Evolutionary conservation across 305 asterid genomes (phyloP), one percentile per base, ranked within the genome.

Genomic region (Ilex paraguariensis): DNA sequence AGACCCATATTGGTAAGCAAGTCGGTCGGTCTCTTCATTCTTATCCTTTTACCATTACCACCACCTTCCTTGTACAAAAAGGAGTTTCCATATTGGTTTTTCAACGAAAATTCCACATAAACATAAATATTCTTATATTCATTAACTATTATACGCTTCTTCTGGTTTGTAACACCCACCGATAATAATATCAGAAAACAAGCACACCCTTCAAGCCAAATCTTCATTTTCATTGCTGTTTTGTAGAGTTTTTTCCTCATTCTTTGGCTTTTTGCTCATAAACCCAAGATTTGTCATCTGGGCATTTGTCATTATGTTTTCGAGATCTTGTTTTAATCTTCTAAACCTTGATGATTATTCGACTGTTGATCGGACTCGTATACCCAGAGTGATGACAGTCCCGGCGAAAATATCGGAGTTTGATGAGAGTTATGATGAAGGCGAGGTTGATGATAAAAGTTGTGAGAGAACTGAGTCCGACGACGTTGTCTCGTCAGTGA

Each of bases 261-360:
- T 50, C 7, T 50, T 14, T 50, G 13, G 7, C 15, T 6, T 50
- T 50, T 50, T n/a, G 9, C 15, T 50, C 15, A 5, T 50, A 14
- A 50, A 50, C 54, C 54, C 54, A 50, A 50, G 7, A 50, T n/a
- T 50, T 50, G 14, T 50, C 7, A 10, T 9, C 14, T 50, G 14
- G 14, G 16, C 16, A 16, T 14, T 13, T 16, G 13, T 48, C 60
- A 63, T 49, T 68, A 90, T 90, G 97, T 70, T 90, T 75, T 90
- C 97, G 31, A 82, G 91, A 84, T 90, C 97, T 73, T 90, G 75
- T 68, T 82, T 87, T 68, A 90, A 87, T 84, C 83, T 87, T 12
- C 55, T 87, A 51, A 87, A 82, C 66, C 82, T 85, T 11, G 95
- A 90, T 53, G 97, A 86, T 64, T 85, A 76, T 71, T 68, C 83